Evolutionary conservation across 345 rosid species (phyloP).

Genomic region (Aquilaria yunnanensis): DNA sequence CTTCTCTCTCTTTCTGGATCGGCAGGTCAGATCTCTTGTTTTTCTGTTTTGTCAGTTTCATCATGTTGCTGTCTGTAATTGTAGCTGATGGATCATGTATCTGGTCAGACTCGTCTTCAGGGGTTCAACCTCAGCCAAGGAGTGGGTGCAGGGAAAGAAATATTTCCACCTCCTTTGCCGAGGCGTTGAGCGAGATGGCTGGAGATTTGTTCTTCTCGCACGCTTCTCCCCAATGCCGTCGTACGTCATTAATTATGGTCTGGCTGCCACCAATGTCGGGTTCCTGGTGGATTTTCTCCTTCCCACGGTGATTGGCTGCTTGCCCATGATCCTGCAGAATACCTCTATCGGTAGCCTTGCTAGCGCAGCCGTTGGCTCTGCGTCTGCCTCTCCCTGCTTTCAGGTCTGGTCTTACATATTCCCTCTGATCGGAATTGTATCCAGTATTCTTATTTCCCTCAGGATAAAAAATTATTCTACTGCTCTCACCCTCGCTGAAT

Average conservation of each 20-base stretch:
- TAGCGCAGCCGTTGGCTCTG: conserved; percentile 82
- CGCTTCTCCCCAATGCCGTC: conserved; percentile 96
- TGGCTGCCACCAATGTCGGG: conserved; percentile 79
- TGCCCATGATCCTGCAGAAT: conserved; percentile 95
- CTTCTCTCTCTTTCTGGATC: conserved; percentile 86
- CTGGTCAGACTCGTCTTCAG: conserved; percentile 61
- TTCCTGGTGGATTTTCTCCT: conserved; percentile 81
- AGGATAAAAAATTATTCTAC: conserved; percentile 69
- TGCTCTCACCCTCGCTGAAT: conserved; percentile 30
- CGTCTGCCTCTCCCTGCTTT: conserved; percentile 38
- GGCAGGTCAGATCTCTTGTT: conserved; percentile 49
- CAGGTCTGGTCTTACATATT: conserved; percentile 63
- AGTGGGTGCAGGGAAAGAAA: conserved; percentile 62
- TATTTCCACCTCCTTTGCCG: conserved; percentile 66
- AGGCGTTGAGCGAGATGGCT: conserved; percentile 90
- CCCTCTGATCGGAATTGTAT: conserved; percentile 64
- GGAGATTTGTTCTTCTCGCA: conserved; percentile 94
- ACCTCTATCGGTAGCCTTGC: conserved; percentile 95
- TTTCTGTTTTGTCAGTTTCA: background rate
- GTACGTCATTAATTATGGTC: conserved; percentile 76
- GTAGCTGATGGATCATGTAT: conserved; percentile 2
- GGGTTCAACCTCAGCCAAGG: conserved; percentile 59
- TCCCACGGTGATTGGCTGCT: conserved; percentile 73
- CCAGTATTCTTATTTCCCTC: conserved; percentile 73
- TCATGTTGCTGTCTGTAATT: background rate